These are phyloP conservation scores for Neurospora pannonica DNA, from an alignment of 495 filamentous ascomycete species.

Conservation along the genomic window DNA sequence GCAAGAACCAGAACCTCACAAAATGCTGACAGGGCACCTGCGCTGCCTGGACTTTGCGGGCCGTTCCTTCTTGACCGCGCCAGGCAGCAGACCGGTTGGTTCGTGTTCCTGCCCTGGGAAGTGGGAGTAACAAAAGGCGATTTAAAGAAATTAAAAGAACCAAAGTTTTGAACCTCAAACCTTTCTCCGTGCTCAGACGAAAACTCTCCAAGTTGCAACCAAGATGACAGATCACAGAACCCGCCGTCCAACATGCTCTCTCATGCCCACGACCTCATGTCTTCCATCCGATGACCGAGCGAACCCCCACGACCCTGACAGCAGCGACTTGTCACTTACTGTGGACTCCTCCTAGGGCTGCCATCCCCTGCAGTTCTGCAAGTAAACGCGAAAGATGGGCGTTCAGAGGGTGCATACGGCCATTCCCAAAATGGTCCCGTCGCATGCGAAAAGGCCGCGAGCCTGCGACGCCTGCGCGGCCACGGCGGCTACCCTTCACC, in stretches of 20 bases:
- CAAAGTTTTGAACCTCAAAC: not conserved
- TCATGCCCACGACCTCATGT: not conserved
- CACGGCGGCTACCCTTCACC: not conserved
- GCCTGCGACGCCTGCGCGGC: not conserved
- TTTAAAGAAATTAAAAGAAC: not conserved
- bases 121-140: not conserved
- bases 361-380: not conserved
- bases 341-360: not conserved
- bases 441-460: not conserved
- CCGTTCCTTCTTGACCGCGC: not conserved
- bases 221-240: not conserved
- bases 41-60: not conserved
- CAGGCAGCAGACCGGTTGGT: not conserved
- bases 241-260: not conserved
- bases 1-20: not conserved
- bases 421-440: not conserved
- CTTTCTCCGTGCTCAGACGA: not conserved
- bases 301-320: not conserved
- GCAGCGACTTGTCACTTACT: not conserved
- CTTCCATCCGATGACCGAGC: not conserved
- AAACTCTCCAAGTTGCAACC: not conserved
- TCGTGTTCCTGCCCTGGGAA: not conserved
- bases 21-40: not conserved
- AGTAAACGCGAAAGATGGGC: not conserved
- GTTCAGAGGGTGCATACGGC: not conserved